Percentiles rank a stretch among this genome's conserved stretches.
These are phyloP conservation scores for Anthoceros angustus DNA, from an alignment of 225 moss, liverwort and hornwort genomes.

Conservation along the genomic window DNA sequence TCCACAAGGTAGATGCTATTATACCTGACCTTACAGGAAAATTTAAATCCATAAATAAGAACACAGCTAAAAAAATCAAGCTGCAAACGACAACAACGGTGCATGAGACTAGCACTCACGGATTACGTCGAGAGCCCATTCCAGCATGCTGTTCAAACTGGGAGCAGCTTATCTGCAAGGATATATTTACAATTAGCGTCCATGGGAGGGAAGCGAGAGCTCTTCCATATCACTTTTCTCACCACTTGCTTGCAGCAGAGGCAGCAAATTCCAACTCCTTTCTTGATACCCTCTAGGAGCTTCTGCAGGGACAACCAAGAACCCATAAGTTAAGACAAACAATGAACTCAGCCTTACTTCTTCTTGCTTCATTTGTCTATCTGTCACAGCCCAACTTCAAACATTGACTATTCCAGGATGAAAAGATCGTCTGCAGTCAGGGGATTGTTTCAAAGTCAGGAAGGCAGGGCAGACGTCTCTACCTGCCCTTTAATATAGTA, in stretches of 20 bases:
- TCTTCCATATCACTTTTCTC: slow-evolving; percentile 3
- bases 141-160: slow-evolving; percentile 91
- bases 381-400: too few species aligned
- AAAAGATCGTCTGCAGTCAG: not conserved
- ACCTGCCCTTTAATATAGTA: slow-evolving; percentile 99
- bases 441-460: not conserved
- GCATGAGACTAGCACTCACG: slow-evolving; percentile 35
- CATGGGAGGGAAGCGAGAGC: not conserved
- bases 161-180: slow-evolving; percentile 70
- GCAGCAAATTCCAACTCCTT: slow-evolving; percentile 60
- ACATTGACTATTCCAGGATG: not conserved
- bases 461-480: slow-evolving; percentile 1
- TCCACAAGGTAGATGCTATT: slow-evolving; percentile 62
- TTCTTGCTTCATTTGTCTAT: not conserved
- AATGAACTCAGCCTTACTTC: slow-evolving; percentile 5
- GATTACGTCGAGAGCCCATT: slow-evolving; percentile 74
- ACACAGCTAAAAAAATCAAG: not conserved
- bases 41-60: not conserved
- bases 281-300: slow-evolving; percentile 55
- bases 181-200: not conserved
- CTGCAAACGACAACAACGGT: not conserved
- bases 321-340: not conserved
- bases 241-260: slow-evolving; percentile 86
- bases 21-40: slow-evolving; percentile 25
- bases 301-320: slow-evolving; percentile 24